Conservation (phyloP, 306 rosid species). For the Lotus japonicus region DNA sequence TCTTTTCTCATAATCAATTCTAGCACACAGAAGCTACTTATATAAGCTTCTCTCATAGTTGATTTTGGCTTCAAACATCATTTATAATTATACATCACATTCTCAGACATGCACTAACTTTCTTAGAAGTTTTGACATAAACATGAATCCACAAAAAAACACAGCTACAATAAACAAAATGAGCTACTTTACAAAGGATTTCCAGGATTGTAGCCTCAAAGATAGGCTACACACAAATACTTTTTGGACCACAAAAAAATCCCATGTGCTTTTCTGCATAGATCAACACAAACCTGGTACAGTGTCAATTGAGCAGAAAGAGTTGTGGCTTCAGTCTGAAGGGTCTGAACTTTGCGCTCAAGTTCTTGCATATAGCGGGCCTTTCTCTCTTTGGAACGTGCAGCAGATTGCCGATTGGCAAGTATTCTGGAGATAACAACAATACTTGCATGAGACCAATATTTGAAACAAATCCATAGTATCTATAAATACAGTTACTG, state of each 20-base stretch:
- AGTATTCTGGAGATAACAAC: conserved; percentile 55
- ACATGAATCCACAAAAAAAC: background rate
- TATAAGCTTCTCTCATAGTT: no score
- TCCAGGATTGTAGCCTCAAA: background rate
- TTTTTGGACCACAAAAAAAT: background rate
- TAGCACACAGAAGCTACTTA: no score
- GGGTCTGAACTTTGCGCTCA: conserved; percentile 97
- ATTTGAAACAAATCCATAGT: background rate
- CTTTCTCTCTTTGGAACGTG: conserved; percentile 98
- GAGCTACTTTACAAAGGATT: background rate
- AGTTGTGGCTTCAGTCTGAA: conserved; percentile 98
- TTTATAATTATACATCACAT: no score
- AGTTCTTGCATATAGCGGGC: conserved; percentile 94
- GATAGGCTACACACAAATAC: background rate
- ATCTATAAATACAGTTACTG: background rate
- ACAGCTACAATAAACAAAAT: conserved; percentile 7
- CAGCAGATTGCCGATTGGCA: conserved; percentile 98
- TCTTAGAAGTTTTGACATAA: background rate
- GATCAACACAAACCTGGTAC: conserved; percentile 66
- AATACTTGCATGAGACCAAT: conserved; percentile 14
- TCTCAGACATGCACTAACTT: no score
- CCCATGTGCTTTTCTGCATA: background rate
- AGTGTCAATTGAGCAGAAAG: conserved; percentile 95
- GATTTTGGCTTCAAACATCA: no score
- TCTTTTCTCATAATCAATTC: no score